A percentile compares a stretch with the other conserved stretches of the same genome.
Conservation (phyloP, 257 asterid species). For the Rauvolfia tetraphylla region DNA sequence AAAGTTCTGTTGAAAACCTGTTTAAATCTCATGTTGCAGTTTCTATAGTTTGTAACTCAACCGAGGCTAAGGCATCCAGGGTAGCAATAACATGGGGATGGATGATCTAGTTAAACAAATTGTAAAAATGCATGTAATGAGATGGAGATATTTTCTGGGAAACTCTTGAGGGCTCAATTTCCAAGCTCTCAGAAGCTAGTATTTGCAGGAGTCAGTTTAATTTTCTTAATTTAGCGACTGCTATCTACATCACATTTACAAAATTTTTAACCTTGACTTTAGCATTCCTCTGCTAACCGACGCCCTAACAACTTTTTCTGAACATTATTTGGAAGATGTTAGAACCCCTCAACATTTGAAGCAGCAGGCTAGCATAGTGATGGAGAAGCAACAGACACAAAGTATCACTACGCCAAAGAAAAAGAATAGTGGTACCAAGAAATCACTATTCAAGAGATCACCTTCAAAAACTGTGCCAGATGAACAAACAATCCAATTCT, state of each 20-base stretch:
- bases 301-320: constrained; percentile 11
- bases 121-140: neutral
- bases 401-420: constrained; percentile 53
- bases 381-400: constrained; percentile 4
- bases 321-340: constrained; percentile 37
- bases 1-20: neutral
- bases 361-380: constrained; percentile 25
- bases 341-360: constrained; percentile 52
- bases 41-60: neutral
- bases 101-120: neutral
- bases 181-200: neutral
- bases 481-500: constrained; percentile 37
- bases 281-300: constrained; percentile 10
- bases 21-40: neutral
- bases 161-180: neutral
- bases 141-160: neutral
- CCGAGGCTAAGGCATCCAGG: neutral
- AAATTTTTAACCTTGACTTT: constrained; percentile 13
- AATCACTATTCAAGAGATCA: constrained; percentile 33
- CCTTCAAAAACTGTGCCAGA: constrained; percentile 46
- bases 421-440: constrained; percentile 43
- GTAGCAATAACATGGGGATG: neutral
- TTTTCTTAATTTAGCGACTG: neutral
- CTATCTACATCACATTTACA: neutral
- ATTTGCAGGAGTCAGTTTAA: neutral